Evolutionary conservation across 768 basidiomycete species (phyloP), one percentile per base, ranked within the genome.

Genomic region (Boletus speciosus): DNA sequence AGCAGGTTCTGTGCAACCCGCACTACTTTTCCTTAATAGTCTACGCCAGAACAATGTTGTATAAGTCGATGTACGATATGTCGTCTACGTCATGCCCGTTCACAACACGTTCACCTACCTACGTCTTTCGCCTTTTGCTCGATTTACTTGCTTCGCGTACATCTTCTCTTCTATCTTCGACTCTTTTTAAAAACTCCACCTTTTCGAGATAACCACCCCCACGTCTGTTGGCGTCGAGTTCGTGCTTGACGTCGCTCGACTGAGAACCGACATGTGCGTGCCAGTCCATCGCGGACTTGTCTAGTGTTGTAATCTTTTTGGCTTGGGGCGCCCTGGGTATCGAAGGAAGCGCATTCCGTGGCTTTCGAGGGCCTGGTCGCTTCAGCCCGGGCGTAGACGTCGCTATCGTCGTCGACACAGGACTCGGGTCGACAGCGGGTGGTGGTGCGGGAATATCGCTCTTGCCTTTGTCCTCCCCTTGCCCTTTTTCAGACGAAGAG

Each of bases 261-360:
- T 78, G 70, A 0, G 77, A 56, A 19, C 76, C 69, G 14, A 90
- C 69, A 60, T 93, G 90, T 1, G 81, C 70, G 29, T 78, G 77
- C 92, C 92, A 94, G 65, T 94, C 92, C 81, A 94, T 83, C 12
- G 86, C 83, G 0, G 88, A 90, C 67, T 93, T 93, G 57, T 92
- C 90, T 14, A 94, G 76, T 25, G 90, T 93, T 23, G 87, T 84
- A 8, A 94, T 76, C 70, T 88, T 93, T 67, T 87, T 90, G 2
- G 83, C 74, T 63, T 85, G 90, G 36, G 70, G 73, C 1, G 70
- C 57, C 12, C 73, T 73, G 0, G 86, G 86, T 32, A 86, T 67
- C 14, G 79, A 70, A 1, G 80, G 76, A 7, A 91, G 75, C 3
- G 74, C 69, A 0, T 76, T 76, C 63, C 83, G 85, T 1, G 87